These are phyloP conservation scores for Rhodosporidiobolus sp. DNA, from an alignment of 768 basidiomycete genomes.

Conservation along the genomic window DNA sequence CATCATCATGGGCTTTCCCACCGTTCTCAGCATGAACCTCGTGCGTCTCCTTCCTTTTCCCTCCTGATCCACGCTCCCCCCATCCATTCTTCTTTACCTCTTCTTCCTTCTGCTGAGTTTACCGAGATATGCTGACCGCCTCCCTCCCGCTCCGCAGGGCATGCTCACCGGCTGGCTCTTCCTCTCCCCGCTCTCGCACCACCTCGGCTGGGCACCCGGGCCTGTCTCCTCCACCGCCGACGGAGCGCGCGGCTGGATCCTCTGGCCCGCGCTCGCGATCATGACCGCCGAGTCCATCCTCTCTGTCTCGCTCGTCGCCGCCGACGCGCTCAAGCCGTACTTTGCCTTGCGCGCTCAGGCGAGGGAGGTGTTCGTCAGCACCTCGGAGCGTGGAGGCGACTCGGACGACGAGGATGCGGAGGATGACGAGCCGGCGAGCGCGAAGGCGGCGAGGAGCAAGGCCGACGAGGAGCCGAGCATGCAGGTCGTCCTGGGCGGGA, in stretches of 20 bases:
- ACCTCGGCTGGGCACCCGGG: constrained; percentile 86
- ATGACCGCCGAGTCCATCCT: constrained; percentile 92
- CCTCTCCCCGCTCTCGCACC: constrained; percentile 80
- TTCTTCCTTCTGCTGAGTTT: background rate
- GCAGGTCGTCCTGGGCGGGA: constrained; percentile 72
- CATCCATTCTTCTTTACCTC: background rate
- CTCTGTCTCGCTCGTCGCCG: constrained; percentile 71
- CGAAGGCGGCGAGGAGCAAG: constrained; percentile 36
- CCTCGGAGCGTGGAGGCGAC: constrained; percentile 70
- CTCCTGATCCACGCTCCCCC: background rate
- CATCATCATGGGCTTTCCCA: constrained; percentile 97
- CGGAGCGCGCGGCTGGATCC: constrained; percentile 88
- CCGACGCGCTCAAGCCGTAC: constrained; percentile 39
- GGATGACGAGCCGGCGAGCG: constrained; percentile 43
- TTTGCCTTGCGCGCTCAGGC: constrained; percentile 62
- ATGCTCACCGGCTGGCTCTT: constrained; percentile 97
- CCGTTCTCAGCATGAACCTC: constrained; percentile 86
- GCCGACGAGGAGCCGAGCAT: constrained; percentile 61
- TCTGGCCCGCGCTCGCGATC: constrained; percentile 92
- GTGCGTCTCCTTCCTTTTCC: constrained; percentile 51
- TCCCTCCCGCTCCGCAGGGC: constrained; percentile 59
- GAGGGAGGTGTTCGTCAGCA: constrained; percentile 66
- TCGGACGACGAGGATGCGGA: constrained; percentile 12
- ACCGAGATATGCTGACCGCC: background rate
- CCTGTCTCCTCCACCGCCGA: constrained; percentile 78